Base-by-base conservation (phyloP, 2,329 filamentous ascomycete genomes). In the Helminthosporium solani region DNA sequence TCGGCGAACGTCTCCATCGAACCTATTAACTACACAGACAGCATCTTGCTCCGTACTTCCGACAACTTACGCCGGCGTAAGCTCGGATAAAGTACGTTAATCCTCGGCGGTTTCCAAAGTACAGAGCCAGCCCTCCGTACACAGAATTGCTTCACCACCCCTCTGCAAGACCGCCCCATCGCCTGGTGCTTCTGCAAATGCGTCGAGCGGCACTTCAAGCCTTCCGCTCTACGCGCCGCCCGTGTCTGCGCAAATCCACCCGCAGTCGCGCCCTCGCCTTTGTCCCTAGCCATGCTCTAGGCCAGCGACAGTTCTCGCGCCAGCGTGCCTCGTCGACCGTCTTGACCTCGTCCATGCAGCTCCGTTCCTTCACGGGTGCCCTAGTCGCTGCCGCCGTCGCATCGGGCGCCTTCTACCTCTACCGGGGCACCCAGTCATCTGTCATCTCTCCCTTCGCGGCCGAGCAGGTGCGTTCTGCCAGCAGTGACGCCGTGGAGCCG, bases 371-470 rank as follows among this genome's bases (percentile, higher is more conserved):
- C 56, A 82, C 82, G 4, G 76, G 83, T 57, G 86, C 84, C 49
- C 70, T 90, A 48, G 78, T 86, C 47, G 85, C 87, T 52, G 82
- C 83, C 63, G 77, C 88, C 47, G 77, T 78, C 42, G 87, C 85
- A 57, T 88, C 85, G 72, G 85, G 86, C 53, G 85, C 86, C 55
- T 91, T 85, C 79, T 90, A 90, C 73, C 79, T 80, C 44, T 88
- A 87, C 73, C 81, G 79, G 64, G 76, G 66, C 48, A 57, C 41
- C 41, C 53, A 57, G 28, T 50, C 60, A 28, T 50, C 60, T 15
- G 37, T 44, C 16, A 41, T 43, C 15, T 46, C 42, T n/a, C 40
- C 55, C 11, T 47, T 60, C 20, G 46, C 61, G 31, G 54, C 55
- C 31, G 58, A 65, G 33, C 66, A 72, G 48, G 60, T 61, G 45